phyloP scores from a whole-genome alignment of 768 basidiomycete species.

The Lactarius sp. region DNA sequence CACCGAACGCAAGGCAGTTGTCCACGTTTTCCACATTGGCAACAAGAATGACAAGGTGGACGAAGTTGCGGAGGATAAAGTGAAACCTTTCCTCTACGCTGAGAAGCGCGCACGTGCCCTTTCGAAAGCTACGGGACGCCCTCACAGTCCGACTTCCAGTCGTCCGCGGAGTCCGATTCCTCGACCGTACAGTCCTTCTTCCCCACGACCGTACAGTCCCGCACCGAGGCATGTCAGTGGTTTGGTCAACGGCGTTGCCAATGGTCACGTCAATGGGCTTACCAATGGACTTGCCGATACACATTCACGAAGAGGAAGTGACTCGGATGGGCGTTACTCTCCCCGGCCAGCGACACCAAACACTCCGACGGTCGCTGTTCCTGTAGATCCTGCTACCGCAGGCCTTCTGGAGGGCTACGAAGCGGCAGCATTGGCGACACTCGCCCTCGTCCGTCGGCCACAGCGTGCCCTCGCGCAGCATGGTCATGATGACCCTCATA shows the following conservation, averaged over 20 bases:
- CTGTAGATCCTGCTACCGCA: constrained; percentile 27
- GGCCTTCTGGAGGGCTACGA: constrained; percentile 58
- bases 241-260: background rate
- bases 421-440: constrained; percentile 59
- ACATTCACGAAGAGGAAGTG: constrained; percentile 30
- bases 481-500: constrained; percentile 55
- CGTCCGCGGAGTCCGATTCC: background rate
- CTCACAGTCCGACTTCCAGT: constrained; percentile 5
- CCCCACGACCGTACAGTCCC: background rate
- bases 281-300: constrained; percentile 34
- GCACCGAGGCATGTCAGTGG: constrained; percentile 30
- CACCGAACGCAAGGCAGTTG: constrained; percentile 62
- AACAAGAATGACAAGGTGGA: constrained; percentile 38
- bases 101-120: constrained; percentile 34
- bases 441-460: constrained; percentile 56
- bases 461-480: constrained; percentile 48
- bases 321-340: constrained; percentile 28
- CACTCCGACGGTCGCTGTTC: constrained; percentile 19
- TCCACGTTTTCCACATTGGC: constrained; percentile 72
- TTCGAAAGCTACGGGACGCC: constrained; percentile 17
- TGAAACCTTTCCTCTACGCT: constrained; percentile 56
- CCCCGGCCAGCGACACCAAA: constrained; percentile 25
- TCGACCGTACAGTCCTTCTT: constrained; percentile 15
- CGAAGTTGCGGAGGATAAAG: constrained; percentile 53
- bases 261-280: constrained; percentile 21